These are phyloP conservation scores for Mortierella sp. DNA, from an alignment of 371 early-diverging fungal species.

Conservation along the genomic window DNA sequence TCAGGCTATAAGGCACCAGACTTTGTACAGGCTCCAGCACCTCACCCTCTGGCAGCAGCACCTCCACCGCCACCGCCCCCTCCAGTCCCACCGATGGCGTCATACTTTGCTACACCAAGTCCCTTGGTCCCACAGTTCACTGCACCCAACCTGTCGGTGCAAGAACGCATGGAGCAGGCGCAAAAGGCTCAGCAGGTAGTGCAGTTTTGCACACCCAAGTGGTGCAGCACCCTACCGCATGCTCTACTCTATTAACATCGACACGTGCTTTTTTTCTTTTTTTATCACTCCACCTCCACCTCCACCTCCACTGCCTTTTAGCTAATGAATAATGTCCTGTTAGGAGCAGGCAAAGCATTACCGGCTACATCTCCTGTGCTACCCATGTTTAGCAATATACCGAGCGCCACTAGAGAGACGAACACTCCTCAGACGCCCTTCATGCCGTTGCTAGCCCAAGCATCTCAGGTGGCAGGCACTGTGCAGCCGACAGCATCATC, in stretches of 20 bases:
- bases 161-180: slow-evolving; percentile 38
- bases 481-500: not conserved
- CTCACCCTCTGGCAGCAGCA: not conserved
- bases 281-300: no score
- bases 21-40: not conserved
- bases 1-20: not conserved
- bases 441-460: not conserved
- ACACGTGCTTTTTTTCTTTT: no score
- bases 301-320: not conserved
- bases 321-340: slow-evolving; percentile 36
- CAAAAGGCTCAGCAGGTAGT: slow-evolving; percentile 42
- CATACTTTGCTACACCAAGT: slow-evolving; percentile 3
- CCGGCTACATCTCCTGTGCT: not conserved
- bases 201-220: no score
- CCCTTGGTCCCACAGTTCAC: not conserved
- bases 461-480: not conserved
- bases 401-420: not conserved
- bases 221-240: no score
- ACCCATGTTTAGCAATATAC: slow-evolving; percentile 2
- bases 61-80: slow-evolving; percentile 6
- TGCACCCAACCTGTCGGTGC: slow-evolving; percentile 6
- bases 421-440: not conserved
- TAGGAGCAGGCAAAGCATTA: slow-evolving; percentile 18
- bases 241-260: no score
- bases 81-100: slow-evolving; percentile 3